Conservation (phyloP, 2,329 filamentous ascomycete genomes). For the Lecanicillium sp. region DNA sequence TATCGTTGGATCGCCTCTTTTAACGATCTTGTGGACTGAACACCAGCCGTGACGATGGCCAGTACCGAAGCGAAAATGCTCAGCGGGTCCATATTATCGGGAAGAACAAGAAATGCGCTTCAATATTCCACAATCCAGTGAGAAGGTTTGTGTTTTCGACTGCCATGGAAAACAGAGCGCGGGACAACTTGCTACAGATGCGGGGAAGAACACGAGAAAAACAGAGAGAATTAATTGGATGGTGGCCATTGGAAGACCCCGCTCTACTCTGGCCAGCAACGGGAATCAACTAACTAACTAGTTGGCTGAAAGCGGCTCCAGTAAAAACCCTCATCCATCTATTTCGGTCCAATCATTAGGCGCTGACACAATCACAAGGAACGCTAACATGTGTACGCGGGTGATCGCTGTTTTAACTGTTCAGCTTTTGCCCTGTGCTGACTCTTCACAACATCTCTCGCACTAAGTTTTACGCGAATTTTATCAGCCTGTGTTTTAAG, state of each 20-base stretch:
- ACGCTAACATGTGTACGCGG: background rate
- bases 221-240: background rate
- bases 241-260: background rate
- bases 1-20: slow-evolving; percentile 28
- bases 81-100: slow-evolving; percentile 25
- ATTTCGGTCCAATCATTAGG: too few relatives aligned
- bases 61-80: slow-evolving; percentile 28
- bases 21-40: slow-evolving; percentile 29
- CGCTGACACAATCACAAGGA: background rate
- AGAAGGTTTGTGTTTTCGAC: background rate
- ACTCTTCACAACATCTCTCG: too few relatives aligned
- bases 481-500: background rate
- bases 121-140: background rate
- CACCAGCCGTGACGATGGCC: slow-evolving; percentile 27
- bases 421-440: background rate
- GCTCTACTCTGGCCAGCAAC: background rate
- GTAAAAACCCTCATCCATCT: background rate
- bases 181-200: background rate
- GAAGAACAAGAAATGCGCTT: background rate
- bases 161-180: background rate
- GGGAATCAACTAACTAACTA: background rate
- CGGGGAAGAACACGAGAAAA: background rate
- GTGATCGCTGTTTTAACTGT: background rate
- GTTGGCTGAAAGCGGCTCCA: background rate
- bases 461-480: background rate